Evolutionary conservation across 441 rosid species (phyloP), one percentile per base, ranked within the genome.

Genomic region (Populus tomentosa): DNA sequence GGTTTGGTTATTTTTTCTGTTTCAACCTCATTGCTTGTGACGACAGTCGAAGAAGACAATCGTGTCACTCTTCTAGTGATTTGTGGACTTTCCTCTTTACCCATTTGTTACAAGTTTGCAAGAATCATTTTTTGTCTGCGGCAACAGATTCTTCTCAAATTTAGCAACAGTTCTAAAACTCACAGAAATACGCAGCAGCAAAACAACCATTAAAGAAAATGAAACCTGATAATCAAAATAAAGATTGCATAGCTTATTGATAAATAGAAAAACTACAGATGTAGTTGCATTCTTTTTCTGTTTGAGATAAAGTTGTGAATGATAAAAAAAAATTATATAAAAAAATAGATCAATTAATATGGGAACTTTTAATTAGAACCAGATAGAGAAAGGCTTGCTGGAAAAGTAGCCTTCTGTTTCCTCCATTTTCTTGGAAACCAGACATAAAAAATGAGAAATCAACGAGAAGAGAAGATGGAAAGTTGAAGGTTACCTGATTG

Each of bases 11-110:
- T 67, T 61, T 85, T 86, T 11, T 74, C 61, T 20, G 84, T 75
- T 74, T 84, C 90, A 35, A 40, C 64, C 0, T 71, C 87, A 72
- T 71, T 66, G 74, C 81, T 61, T 42, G 74, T 74, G 62, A 82
- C 76, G 74, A 82, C 36, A 36, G 80, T 46, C 4, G 90, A 77
- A 23, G 74, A 68, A 73, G 81, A 85, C 9, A 84, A 85, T 77
- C 96, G 86, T 30, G 89, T 90, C 40, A 82, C 64, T 85, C 92
- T 87, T 73, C 88, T 81, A 50, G 85, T 73, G 63, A 72, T 76
- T 73, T 65, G 85, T 11, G 40, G 82, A 72, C 65, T 78, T 68
- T 81, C 88, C 26, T 85, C 92, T 74, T 78, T 84, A 14, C 79
- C 80, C 91, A 86, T 88, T 78, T 30, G 69, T 53, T 79, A 77